These are phyloP conservation scores for Fusarium globosum DNA, from an alignment of 2,329 filamentous ascomycete genomes.

Conservation along the genomic window DNA sequence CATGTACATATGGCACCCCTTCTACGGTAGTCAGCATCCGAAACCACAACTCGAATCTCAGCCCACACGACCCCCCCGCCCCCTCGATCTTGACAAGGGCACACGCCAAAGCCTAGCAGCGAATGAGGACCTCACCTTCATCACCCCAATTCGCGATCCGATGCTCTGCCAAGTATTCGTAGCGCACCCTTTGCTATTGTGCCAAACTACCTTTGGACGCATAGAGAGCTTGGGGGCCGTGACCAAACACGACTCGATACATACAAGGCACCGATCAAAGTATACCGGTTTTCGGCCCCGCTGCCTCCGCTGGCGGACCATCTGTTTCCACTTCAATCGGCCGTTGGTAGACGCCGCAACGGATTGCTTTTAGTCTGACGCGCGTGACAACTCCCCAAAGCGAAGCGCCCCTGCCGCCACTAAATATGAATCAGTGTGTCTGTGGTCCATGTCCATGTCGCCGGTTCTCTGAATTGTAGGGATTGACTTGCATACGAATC, in stretches of 20 bases:
- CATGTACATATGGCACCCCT: conserved; percentile 13
- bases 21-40: conserved; percentile 37
- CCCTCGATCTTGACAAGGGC: conserved; percentile 42
- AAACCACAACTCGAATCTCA: conserved; percentile 47
- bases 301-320: conserved; percentile 34
- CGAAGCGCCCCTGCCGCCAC: conserved; percentile 42
- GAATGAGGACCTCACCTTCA: conserved; percentile 27
- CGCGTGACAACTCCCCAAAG: conserved; percentile 19
- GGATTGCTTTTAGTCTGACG: conserved; percentile 2
- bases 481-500: conserved; percentile 29
- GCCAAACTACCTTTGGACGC: background rate
- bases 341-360: conserved; percentile 26
- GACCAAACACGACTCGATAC: background rate
- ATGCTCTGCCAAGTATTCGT: conserved; percentile 8
- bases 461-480: conserved; percentile 16
- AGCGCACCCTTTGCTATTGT: background rate
- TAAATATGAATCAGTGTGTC: conserved; percentile 16
- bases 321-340: conserved; percentile 38
- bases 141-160: conserved; percentile 9
- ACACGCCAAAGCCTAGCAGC: conserved; percentile 19
- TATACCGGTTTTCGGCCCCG: conserved; percentile 35
- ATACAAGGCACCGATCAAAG: conserved; percentile 1
- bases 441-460: conserved; percentile 32
- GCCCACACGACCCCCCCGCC: conserved; percentile 41
- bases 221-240: background rate